Conservation (phyloP, 345 rosid species). For the Ricinus communis region DNA sequence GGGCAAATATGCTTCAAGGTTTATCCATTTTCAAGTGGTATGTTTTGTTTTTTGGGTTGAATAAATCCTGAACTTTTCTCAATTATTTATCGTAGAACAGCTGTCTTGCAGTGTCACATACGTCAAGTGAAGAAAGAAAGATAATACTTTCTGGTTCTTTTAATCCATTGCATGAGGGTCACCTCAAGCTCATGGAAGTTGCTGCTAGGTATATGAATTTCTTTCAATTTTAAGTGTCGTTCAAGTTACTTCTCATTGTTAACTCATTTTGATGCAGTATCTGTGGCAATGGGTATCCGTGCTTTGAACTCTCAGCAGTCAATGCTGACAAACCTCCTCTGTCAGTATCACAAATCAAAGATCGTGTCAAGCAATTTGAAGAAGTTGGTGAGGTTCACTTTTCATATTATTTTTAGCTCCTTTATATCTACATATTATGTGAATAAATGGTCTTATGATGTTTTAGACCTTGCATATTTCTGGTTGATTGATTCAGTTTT, state of each 20-base stretch:
- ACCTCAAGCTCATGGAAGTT: slow-evolving; percentile 83
- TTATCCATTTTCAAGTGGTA: slow-evolving; percentile 73
- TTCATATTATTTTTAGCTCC: slow-evolving; percentile 1
- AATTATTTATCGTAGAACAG: slow-evolving; percentile 18
- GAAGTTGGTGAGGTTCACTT: slow-evolving; percentile 55
- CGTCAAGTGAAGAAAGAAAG: slow-evolving; percentile 54
- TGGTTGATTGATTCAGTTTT: background rate
- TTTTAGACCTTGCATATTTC: background rate
- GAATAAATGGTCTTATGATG: background rate
- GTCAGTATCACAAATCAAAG: slow-evolving; percentile 62
- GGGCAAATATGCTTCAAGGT: slow-evolving; percentile 72
- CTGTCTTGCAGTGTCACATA: slow-evolving; percentile 43
- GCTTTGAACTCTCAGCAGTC: slow-evolving; percentile 87
- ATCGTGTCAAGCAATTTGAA: slow-evolving; percentile 76
- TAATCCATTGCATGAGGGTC: slow-evolving; percentile 93
- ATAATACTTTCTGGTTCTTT: slow-evolving; percentile 88
- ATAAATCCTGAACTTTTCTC: slow-evolving; percentile 7
- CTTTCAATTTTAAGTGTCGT: background rate
- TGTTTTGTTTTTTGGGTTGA: slow-evolving; percentile 28
- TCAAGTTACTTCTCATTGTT: slow-evolving; percentile 21
- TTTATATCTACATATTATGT: background rate
- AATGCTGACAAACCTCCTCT: slow-evolving; percentile 95
- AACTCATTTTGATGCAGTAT: slow-evolving; percentile 47
- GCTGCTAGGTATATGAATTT: slow-evolving; percentile 66
- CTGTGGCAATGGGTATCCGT: slow-evolving; percentile 65